Conservation (phyloP, 2,329 filamentous ascomycete species). For the Monosporascus sp. region DNA sequence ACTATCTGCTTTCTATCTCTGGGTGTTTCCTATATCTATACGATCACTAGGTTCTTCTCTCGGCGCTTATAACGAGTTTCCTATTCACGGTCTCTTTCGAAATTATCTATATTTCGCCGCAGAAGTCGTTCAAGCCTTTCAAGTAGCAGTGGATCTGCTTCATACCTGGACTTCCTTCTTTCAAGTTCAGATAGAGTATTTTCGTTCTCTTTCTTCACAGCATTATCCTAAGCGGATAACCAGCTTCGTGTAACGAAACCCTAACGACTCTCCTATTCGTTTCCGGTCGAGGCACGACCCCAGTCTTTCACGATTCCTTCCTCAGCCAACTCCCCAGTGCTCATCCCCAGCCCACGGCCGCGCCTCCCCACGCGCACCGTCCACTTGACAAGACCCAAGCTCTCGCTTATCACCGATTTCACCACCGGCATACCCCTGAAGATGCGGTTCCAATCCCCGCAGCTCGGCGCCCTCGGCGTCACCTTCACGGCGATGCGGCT, state of each 20-base stretch:
- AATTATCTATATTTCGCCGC: slow-evolving; percentile 10
- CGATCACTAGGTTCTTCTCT: slow-evolving; percentile 15
- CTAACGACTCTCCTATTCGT: neutral
- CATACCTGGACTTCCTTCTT: slow-evolving; percentile 1
- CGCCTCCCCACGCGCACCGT: slow-evolving; percentile 37
- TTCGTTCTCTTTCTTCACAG: neutral
- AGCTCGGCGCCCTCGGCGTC: slow-evolving; percentile 68
- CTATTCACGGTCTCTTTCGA: slow-evolving; percentile 15
- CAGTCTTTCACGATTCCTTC: slow-evolving; percentile 26
- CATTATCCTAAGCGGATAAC: neutral
- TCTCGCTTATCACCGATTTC: slow-evolving; percentile 37
- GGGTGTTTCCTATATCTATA: slow-evolving; percentile 14
- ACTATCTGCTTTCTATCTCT: slow-evolving; percentile 20
- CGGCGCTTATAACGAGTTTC: slow-evolving; percentile 16
- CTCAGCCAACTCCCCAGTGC: slow-evolving; percentile 24
- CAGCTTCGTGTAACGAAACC: neutral
- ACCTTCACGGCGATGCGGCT: slow-evolving; percentile 71
- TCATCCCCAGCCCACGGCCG: slow-evolving; percentile 37
- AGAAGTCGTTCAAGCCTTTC: slow-evolving; percentile 4
- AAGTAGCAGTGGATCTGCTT: slow-evolving; percentile 19
- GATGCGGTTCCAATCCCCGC: slow-evolving; percentile 42
- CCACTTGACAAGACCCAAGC: slow-evolving; percentile 28
- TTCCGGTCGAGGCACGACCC: slow-evolving; percentile 14
- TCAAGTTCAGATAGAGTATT: neutral
- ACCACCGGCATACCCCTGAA: slow-evolving; percentile 26